Conservation (phyloP, 1,139 yeast species). For the Debaryomyces psychrophilus region DNA sequence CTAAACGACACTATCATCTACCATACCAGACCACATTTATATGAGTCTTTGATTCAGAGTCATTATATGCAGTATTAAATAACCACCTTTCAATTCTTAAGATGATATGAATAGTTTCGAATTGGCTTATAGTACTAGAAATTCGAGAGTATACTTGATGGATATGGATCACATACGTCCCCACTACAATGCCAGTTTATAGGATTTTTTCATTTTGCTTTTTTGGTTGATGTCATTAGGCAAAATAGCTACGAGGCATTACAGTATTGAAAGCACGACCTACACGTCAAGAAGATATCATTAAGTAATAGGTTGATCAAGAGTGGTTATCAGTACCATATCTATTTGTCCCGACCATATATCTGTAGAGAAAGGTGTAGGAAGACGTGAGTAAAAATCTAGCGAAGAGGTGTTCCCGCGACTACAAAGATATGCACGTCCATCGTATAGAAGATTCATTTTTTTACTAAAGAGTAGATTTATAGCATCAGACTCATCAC, state of each 20-base stretch:
- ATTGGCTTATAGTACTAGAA: no score
- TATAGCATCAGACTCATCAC: background rate
- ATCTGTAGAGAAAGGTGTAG: background rate
- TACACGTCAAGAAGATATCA: no score
- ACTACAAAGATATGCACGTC: background rate
- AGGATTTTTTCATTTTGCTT: no score
- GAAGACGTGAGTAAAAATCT: background rate
- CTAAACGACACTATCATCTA: background rate
- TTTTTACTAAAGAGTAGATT: background rate
- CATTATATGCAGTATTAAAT: background rate
- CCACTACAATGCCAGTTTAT: no score
- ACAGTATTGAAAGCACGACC: no score
- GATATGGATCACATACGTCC: no score
- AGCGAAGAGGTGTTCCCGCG: conserved; percentile 1
- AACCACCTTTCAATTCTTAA: background rate
- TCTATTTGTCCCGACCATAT: background rate
- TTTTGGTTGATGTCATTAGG: no score
- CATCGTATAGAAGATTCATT: background rate
- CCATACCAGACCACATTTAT: background rate
- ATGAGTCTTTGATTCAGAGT: background rate
- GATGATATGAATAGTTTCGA: no score
- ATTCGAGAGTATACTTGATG: no score
- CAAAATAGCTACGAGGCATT: no score
- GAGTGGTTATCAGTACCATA: background rate
- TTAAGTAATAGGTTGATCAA: no score